These are phyloP conservation scores for Candida alai DNA, from an alignment of 805 yeast species.

Conservation along the genomic window DNA sequence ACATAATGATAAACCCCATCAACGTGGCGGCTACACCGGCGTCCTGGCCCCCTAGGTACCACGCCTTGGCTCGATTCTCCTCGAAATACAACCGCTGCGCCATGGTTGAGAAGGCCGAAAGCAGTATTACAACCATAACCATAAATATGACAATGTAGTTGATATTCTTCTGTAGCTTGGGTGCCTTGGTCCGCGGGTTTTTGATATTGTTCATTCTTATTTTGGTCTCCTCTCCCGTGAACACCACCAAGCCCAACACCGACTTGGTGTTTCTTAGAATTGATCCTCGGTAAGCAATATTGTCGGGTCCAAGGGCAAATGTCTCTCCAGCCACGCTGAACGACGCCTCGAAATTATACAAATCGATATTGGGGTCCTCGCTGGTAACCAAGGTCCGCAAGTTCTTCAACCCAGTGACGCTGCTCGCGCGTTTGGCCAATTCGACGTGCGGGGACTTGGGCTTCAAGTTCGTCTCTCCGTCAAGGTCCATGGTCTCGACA, in stretches of 20 bases:
- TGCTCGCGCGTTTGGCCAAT: slow-evolving; percentile 47
- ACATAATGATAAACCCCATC: slow-evolving; percentile 97
- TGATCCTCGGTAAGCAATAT: slow-evolving; percentile 88
- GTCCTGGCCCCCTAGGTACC: slow-evolving; percentile 74
- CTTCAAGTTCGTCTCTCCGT: slow-evolving; percentile 94
- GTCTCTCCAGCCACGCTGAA: slow-evolving; percentile 38
- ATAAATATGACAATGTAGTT: slow-evolving; percentile 81
- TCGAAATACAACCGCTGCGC: slow-evolving; percentile 60
- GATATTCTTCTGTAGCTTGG: slow-evolving; percentile 79
- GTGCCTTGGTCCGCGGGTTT: slow-evolving; percentile 89
- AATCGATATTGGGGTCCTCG: slow-evolving; percentile 90
- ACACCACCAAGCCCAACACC: slow-evolving; percentile 75
- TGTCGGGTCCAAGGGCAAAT: slow-evolving; percentile 70
- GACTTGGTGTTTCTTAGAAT: slow-evolving; percentile 78
- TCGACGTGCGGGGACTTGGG: slow-evolving; percentile 65
- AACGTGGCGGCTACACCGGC: slow-evolving; percentile 85
- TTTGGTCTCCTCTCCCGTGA: slow-evolving; percentile 94
- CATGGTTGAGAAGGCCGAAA: slow-evolving; percentile 79
- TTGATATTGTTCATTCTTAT: slow-evolving; percentile 92
- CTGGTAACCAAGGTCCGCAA: slow-evolving; percentile 54
- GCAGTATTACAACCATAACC: slow-evolving; percentile 73
- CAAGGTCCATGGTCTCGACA: slow-evolving; percentile 95
- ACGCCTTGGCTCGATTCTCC: slow-evolving; percentile 38
- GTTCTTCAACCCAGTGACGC: slow-evolving; percentile 47
- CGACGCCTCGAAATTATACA: slow-evolving; percentile 88